Evolutionary conservation across 768 basidiomycete genomes (phyloP).

Genomic region (Collybia sordida): DNA sequence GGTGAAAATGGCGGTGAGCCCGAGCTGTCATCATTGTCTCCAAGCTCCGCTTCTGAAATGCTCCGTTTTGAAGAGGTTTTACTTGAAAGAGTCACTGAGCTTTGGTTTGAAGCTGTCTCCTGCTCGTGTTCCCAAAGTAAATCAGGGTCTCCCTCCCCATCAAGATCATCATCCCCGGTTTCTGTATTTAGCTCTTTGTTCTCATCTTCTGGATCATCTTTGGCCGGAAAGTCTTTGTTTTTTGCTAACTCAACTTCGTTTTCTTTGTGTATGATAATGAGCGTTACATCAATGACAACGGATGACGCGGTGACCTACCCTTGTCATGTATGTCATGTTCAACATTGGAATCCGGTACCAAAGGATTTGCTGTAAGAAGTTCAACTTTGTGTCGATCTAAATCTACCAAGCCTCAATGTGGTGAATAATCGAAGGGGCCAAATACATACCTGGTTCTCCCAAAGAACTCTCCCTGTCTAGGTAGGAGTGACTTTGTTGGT

Average conservation of each 20-base stretch:
- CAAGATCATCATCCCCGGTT: conserved; percentile 34
- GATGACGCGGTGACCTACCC: background rate
- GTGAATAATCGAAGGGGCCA: no score
- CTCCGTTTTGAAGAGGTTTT: conserved; percentile 56
- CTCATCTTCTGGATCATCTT: background rate
- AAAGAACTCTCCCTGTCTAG: no score
- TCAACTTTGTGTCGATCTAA: background rate
- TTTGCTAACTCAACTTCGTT: background rate
- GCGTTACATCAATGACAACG: background rate
- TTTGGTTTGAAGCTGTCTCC: conserved; percentile 49
- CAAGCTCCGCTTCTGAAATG: conserved; percentile 33
- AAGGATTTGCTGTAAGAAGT: background rate
- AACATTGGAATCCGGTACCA: background rate
- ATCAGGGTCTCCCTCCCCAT: conserved; percentile 47
- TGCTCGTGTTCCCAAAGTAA: conserved; percentile 45
- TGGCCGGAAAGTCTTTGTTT: background rate
- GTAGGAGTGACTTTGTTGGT: no score
- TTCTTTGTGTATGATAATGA: background rate
- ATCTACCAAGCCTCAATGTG: no score
- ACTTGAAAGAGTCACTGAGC: conserved; percentile 57
- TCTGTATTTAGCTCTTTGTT: conserved; percentile 10
- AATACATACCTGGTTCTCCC: no score
- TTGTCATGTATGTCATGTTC: background rate
- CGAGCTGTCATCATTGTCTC: conserved; percentile 25
- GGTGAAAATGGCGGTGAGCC: conserved; percentile 37